A percentile compares a stretch with the other conserved stretches of the same genome.
Conservation (phyloP, 768 basidiomycete genomes). For the Filobasidium floriforme region DNA sequence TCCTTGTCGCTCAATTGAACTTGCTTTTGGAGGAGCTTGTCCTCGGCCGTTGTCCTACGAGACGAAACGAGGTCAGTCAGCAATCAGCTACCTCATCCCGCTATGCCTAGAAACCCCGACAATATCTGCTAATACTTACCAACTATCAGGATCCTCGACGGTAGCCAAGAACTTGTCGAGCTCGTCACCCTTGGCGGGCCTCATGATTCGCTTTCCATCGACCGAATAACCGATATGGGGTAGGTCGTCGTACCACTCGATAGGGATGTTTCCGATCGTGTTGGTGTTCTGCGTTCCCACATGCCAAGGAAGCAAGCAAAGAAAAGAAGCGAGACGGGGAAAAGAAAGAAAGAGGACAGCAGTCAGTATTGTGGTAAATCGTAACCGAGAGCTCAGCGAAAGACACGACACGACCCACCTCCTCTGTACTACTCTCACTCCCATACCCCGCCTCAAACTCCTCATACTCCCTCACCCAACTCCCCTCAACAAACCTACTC, state of each 20-base stretch:
- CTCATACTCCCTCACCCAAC: slow-evolving; percentile 43
- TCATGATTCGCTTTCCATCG: slow-evolving; percentile 84
- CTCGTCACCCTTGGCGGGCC: slow-evolving; percentile 91
- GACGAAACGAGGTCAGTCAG: slow-evolving; percentile 36
- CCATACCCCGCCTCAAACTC: slow-evolving; percentile 47
- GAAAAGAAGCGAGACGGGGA: neutral
- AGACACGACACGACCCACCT: slow-evolving; percentile 34
- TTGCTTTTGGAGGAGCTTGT: slow-evolving; percentile 75
- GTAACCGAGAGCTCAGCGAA: neutral
- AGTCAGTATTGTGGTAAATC: neutral
- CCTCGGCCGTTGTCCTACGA: slow-evolving; percentile 75
- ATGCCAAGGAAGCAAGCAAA: neutral
- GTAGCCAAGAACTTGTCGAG: slow-evolving; percentile 92
- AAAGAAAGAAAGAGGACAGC: slow-evolving; percentile 1
- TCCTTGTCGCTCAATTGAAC: slow-evolving; percentile 82
- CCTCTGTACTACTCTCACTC: slow-evolving; percentile 46
- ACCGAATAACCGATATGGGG: slow-evolving; percentile 98
- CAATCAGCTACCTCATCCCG: neutral
- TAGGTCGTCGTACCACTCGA: slow-evolving; percentile 98
- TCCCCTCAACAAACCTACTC: slow-evolving; percentile 40
- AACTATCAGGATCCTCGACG: slow-evolving; percentile 81
- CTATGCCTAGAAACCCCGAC: too few relatives aligned
- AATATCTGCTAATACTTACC: slow-evolving; percentile 53
- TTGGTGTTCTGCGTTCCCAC: slow-evolving; percentile 64
- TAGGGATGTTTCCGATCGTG: slow-evolving; percentile 86